Conservation (phyloP, 2,329 filamentous ascomycete species). For the Fusarium fujikuroi region DNA sequence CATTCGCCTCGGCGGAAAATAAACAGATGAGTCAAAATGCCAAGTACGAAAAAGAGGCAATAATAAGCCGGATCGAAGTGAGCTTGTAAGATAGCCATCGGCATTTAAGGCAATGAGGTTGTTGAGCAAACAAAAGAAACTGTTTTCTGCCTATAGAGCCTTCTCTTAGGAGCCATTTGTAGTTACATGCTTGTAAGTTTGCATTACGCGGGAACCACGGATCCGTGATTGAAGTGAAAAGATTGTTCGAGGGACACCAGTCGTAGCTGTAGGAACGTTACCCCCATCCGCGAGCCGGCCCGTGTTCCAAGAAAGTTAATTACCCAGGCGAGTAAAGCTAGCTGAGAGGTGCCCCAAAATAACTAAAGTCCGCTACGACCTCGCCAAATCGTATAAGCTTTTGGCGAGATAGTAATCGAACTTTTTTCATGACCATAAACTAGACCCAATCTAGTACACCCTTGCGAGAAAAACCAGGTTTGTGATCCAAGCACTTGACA, state of each 20-base stretch:
- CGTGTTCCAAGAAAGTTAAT: too few species aligned
- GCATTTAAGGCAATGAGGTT: fast-evolving
- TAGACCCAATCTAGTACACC: background rate
- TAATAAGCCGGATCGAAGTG: background rate
- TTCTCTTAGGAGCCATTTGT: background rate
- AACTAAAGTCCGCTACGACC: background rate
- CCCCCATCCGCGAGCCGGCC: background rate
- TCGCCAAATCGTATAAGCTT: background rate
- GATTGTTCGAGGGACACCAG: background rate
- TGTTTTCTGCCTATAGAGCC: background rate
- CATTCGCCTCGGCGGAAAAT: background rate
- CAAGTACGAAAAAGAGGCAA: background rate
- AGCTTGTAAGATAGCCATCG: background rate
- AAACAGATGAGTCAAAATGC: background rate
- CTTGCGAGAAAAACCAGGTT: background rate
- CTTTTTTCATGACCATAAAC: background rate
- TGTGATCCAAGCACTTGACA: background rate
- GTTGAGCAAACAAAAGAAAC: background rate
- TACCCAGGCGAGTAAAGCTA: too few species aligned
- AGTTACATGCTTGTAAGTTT: background rate
- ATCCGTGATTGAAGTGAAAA: background rate
- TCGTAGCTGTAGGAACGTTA: background rate
- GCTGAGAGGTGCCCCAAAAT: background rate
- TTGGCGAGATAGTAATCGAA: too few species aligned
- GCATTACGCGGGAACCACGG: background rate